phyloP scores from a whole-genome alignment of 2,329 filamentous ascomycete genomes.

The Cladosporium velox region DNA sequence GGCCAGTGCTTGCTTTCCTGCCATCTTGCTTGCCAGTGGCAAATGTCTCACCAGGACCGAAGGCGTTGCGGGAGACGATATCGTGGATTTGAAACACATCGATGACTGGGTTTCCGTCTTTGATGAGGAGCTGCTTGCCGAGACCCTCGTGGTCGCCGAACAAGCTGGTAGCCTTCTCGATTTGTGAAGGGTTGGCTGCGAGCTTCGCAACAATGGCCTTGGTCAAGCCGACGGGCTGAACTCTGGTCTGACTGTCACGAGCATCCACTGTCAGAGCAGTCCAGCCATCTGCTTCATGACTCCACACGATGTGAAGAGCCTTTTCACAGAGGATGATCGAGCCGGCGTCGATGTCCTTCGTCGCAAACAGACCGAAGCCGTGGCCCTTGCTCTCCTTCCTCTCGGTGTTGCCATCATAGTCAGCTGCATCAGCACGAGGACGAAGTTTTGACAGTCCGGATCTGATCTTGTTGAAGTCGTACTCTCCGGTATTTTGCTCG shows the following conservation, averaged over 20 bases:
- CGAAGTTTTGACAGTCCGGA: constrained; percentile 8
- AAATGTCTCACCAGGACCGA: constrained; percentile 28
- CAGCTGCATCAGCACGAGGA: constrained; percentile 37
- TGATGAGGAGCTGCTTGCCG: constrained; percentile 28
- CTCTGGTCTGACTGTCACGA: constrained; percentile 28
- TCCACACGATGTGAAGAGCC: constrained; percentile 40
- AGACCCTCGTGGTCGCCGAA: constrained; percentile 24
- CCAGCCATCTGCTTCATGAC: constrained; percentile 34
- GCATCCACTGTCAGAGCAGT: constrained; percentile 48
- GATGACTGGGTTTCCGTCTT: constrained; percentile 39
- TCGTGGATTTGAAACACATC: constrained; percentile 45
- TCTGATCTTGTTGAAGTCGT: constrained; percentile 22
- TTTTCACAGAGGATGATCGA: constrained; percentile 49
- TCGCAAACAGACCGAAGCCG: constrained; percentile 49
- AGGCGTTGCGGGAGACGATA: constrained; percentile 46
- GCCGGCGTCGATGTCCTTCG: constrained; percentile 40
- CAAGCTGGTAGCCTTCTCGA: constrained; percentile 25
- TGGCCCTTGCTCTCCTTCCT: constrained; percentile 38
- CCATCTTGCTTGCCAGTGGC: constrained; percentile 14
- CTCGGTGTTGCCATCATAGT: constrained; percentile 39
- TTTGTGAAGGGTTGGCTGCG: constrained; percentile 43
- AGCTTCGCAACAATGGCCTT: constrained; percentile 43
- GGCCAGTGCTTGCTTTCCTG: constrained; percentile 34
- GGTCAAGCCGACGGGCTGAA: constrained; percentile 27
- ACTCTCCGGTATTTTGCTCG: constrained; percentile 24